Conservation (phyloP, 2,329 filamentous ascomycete genomes). For the Cylindrodendrum hubeiense region DNA sequence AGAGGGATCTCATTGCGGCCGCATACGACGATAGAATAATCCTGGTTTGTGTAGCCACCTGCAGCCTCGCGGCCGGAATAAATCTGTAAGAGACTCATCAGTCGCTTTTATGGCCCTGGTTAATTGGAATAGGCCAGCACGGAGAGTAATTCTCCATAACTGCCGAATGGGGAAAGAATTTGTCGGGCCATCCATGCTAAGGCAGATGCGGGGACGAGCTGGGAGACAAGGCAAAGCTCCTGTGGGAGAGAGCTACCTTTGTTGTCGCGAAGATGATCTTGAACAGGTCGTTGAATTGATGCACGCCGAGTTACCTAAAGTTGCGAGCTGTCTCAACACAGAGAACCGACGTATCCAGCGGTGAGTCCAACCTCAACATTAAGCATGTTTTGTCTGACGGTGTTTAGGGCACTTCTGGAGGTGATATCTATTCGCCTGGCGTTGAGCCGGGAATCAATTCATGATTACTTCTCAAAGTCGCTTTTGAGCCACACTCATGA, state of each 20-base stretch:
- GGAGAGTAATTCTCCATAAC: slow-evolving; percentile 80
- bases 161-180: slow-evolving; percentile 82
- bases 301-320: slow-evolving; percentile 77
- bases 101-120: slow-evolving; percentile 8
- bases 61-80: slow-evolving; percentile 85
- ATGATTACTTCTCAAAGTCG: slow-evolving; percentile 77
- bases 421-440: slow-evolving; percentile 77
- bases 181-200: slow-evolving; percentile 82
- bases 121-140: slow-evolving; percentile 61
- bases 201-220: slow-evolving; percentile 84
- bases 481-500: slow-evolving; percentile 72
- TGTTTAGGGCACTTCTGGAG: slow-evolving; percentile 75
- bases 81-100: slow-evolving; percentile 64
- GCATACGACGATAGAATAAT: slow-evolving; percentile 78
- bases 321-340: slow-evolving; percentile 76
- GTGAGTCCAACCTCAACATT: slow-evolving; percentile 49
- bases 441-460: slow-evolving; percentile 72
- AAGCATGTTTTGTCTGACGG: slow-evolving; percentile 22
- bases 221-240: slow-evolving; percentile 85
- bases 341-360: slow-evolving; percentile 77
- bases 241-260: slow-evolving; percentile 82
- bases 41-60: slow-evolving; percentile 81
- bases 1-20: slow-evolving; percentile 77
- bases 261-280: slow-evolving; percentile 76
- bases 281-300: slow-evolving; percentile 78